A percentile compares a stretch with the other conserved stretches of the same genome.
Evolutionary conservation across 2,329 filamentous ascomycete genomes (phyloP).

Genomic region (Pyricularia sp.): DNA sequence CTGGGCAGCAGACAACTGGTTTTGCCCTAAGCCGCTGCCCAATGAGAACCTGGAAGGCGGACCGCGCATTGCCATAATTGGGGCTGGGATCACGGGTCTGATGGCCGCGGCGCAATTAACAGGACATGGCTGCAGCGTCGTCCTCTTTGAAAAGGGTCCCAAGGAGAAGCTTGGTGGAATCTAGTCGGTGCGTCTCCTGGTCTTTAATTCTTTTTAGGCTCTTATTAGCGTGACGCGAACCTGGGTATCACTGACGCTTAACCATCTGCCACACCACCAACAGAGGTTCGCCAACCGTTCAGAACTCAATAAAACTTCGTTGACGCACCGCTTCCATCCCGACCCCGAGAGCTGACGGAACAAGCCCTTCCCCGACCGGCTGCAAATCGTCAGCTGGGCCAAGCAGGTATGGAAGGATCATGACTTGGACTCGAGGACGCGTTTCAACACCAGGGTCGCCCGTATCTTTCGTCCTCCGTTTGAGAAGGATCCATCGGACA

Average conservation of each 20-base stretch:
- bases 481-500: not conserved
- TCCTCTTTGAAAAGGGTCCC: conserved; percentile 41
- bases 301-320: not conserved
- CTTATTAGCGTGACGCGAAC: not conserved
- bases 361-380: conserved; percentile 64
- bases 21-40: not conserved
- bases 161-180: conserved; percentile 66
- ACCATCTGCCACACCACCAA: too few relatives aligned
- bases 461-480: conserved; percentile 44
- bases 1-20: not conserved
- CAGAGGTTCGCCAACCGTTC: not conserved
- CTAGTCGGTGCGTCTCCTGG: conserved; percentile 61
- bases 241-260: not conserved
- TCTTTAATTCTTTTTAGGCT: not conserved
- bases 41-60: not conserved
- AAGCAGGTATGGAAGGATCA: conserved; percentile 68
- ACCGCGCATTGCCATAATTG: conserved; percentile 24
- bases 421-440: conserved; percentile 58
- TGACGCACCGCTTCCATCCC: conserved; percentile 80
- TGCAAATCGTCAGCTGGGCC: conserved; percentile 67
- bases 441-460: conserved; percentile 61
- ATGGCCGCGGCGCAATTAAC: conserved; percentile 26
- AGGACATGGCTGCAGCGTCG: conserved; percentile 23
- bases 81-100: conserved; percentile 30
- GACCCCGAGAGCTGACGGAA: conserved; percentile 54